Conservation (phyloP, 768 basidiomycete species). For the Flagelloscypha sp. region DNA sequence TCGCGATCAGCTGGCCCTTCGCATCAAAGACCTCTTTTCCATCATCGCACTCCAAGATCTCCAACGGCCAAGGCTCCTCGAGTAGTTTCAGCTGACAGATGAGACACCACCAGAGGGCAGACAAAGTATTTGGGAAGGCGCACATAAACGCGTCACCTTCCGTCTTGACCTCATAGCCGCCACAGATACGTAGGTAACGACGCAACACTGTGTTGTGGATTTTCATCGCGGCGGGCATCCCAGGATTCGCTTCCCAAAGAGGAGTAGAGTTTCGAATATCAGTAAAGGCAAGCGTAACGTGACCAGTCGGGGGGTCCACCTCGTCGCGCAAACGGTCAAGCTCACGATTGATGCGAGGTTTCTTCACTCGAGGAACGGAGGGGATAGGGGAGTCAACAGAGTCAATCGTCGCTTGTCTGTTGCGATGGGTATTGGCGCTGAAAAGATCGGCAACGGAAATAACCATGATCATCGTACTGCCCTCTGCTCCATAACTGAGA, state of each 20-base stretch:
- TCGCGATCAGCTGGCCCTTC: conserved; percentile 60
- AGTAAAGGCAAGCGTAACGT: conserved; percentile 91
- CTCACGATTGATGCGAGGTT: conserved; percentile 47
- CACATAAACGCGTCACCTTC: conserved; percentile 99
- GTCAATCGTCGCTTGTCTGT: conserved; percentile 29
- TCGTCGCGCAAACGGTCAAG: conserved; percentile 65
- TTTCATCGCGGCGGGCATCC: conserved; percentile 91
- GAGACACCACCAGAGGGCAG: conserved; percentile 86
- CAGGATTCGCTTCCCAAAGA: conserved; percentile 91
- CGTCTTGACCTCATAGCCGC: conserved; percentile 98
- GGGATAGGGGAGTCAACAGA: conserved; percentile 30
- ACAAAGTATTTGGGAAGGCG: conserved; percentile 83
- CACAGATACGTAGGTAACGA: conserved; percentile 77
- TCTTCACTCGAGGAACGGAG: conserved; percentile 26
- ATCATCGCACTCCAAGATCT: conserved; percentile 88
- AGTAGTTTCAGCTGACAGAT: conserved; percentile 79
- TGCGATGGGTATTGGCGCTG: conserved; percentile 22
- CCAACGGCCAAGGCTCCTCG: conserved; percentile 81
- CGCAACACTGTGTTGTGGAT: conserved; percentile 84
- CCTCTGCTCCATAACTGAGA: conserved; percentile 91
- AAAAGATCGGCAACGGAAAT: conserved; percentile 78
- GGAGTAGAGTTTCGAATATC: conserved; percentile 97
- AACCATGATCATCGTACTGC: conserved; percentile 97
- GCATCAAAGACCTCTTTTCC: conserved; percentile 71
- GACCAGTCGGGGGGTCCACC: conserved; percentile 77